Evolutionary conservation across 225 moss, liverwort and hornwort species (phyloP).

Genomic region (Sphagnum contortum): DNA sequence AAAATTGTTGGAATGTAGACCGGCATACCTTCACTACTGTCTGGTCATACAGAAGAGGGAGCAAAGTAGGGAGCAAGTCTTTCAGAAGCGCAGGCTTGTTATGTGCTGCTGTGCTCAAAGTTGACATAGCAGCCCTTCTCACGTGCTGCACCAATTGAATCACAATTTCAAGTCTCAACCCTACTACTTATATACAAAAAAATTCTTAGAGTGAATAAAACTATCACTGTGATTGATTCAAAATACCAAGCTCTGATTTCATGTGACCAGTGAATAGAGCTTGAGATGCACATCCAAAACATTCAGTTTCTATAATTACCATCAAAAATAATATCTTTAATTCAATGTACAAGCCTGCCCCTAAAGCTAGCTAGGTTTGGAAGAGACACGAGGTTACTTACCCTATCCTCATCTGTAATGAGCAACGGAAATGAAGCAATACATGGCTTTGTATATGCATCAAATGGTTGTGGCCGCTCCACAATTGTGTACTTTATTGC

Average conservation of each 20-base stretch:
- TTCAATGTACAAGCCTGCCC: too few species aligned
- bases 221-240: too few species aligned
- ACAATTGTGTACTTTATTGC: conserved; percentile 98
- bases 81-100: conserved; percentile 92
- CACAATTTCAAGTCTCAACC: too few species aligned
- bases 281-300: too few species aligned
- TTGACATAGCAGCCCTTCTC: conserved; percentile 93
- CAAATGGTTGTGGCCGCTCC: conserved; percentile 93
- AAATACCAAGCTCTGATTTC: too few species aligned
- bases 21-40: conserved; percentile 82
- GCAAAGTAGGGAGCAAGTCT: conserved; percentile 75
- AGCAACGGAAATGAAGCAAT: conserved; percentile 91
- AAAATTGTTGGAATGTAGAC: too few species aligned
- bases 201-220: too few species aligned
- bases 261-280: too few species aligned
- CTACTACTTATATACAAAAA: too few species aligned
- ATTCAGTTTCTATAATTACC: too few species aligned
- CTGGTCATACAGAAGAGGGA: conserved; percentile 95
- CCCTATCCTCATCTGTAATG: conserved; percentile 94
- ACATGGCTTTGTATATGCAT: conserved; percentile 85
- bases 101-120: conserved; percentile 92
- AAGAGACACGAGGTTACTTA: conserved; percentile 12
- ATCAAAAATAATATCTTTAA: too few species aligned
- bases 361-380: neutral
- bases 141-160: conserved; percentile 60